A percentile compares a stretch with the other conserved stretches of the same genome.
Evolutionary conservation across 495 filamentous ascomycete species (phyloP).

Genomic region (Xylaria castorea): DNA sequence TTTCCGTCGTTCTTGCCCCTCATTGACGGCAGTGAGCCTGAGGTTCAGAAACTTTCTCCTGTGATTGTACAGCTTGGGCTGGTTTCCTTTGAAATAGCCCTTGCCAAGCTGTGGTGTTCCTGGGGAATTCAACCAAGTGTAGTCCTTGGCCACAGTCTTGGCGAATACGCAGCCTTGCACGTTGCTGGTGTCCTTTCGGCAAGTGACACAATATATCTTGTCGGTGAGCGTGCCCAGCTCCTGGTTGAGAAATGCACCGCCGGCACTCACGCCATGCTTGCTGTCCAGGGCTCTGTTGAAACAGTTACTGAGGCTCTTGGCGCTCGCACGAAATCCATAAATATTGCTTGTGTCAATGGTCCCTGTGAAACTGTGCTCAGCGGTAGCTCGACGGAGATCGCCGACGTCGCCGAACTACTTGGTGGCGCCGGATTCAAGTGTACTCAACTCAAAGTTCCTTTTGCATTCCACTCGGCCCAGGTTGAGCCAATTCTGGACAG

Average conservation of each 20-base stretch:
- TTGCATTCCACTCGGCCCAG: slow-evolving; percentile 83
- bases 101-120: slow-evolving; percentile 79
- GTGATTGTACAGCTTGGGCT: slow-evolving; percentile 80
- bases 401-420: slow-evolving; percentile 64
- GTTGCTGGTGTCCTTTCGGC: slow-evolving; percentile 80
- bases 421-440: slow-evolving; percentile 66
- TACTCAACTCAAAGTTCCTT: slow-evolving; percentile 74
- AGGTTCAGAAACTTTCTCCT: slow-evolving; percentile 68
- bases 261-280: slow-evolving; percentile 75
- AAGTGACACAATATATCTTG: slow-evolving; percentile 80
- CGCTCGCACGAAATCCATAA: slow-evolving; percentile 36
- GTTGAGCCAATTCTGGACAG: slow-evolving; percentile 76
- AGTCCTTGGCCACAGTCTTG: slow-evolving; percentile 84
- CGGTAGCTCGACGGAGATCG: slow-evolving; percentile 59
- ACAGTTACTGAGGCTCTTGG: slow-evolving; percentile 50
- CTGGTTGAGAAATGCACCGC: slow-evolving; percentile 72
- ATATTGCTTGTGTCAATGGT: slow-evolving; percentile 69
- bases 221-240: slow-evolving; percentile 79
- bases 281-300: slow-evolving; percentile 55
- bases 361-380: slow-evolving; percentile 66
- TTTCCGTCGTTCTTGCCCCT: slow-evolving; percentile 73
- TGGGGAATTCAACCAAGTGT: slow-evolving; percentile 78
- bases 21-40: slow-evolving; percentile 66
- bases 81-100: slow-evolving; percentile 82
- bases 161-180: slow-evolving; percentile 88